Base-by-base conservation (phyloP, 225 moss, liverwort and hornwort genomes). In the Straminergon stramineum region DNA sequence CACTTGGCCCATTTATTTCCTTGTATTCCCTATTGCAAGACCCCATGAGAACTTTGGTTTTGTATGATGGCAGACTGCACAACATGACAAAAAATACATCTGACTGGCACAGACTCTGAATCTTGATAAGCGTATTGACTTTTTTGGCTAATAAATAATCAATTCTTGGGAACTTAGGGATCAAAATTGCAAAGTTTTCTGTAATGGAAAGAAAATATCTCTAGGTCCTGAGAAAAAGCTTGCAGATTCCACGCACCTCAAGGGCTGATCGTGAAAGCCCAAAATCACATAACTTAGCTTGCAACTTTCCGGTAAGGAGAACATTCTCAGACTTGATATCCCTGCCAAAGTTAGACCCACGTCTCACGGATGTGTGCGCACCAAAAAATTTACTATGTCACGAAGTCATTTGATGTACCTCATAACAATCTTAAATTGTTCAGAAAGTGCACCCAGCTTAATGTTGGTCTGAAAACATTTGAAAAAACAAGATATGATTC, bases 311-410 rank as follows among this genome's bases (percentile, higher is more conserved):
- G 34, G 96, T 96, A 31, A 98, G 92, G 31, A 98, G 96, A 68
- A 98, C 95, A 90, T 98, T 98, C 89, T 98, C 98, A 78, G 98
- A 98, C 90, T 98, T 98, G 85, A 98, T 98, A 79, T 98, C 98
- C 93, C 98, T 98, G 97, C 69, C 71, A 86, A 58, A 85, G 67
- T 64, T 32, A 84, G 45, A 56, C 37, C 51, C 79, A 79, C 77
- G 74, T 89, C 68, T 77, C 79, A 88, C 57, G 52, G 34, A 58
- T 56, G 79, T 69, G 45, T 35, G 45, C 45, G 61, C 51, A 81
- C 56, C 67, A 74, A 71, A 80, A 79, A 79, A 62, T 53, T 74
- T 34, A 55, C 37, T 69, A 55, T 15, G 31, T 75, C 60, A 81
- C n/a, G 35, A 81, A 80, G 51, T 75, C 85, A 56, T 52, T 75